Evolutionary conservation across 2,329 filamentous ascomycete species (phyloP).

Genomic region (Penicillium janthinellum): DNA sequence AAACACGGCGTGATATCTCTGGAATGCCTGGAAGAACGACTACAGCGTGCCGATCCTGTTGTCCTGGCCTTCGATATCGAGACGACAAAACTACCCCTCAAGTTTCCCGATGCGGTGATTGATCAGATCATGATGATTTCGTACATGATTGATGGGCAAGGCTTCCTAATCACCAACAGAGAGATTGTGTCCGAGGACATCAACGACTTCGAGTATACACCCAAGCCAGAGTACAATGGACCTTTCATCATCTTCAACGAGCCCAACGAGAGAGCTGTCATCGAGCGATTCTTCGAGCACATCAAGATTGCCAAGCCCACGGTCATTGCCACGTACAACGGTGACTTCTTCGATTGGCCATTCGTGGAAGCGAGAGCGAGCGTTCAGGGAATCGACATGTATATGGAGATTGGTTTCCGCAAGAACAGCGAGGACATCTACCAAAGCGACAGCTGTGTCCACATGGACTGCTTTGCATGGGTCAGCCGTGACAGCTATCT

Average conservation of each 20-base stretch:
- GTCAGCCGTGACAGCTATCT: constrained; percentile 98
- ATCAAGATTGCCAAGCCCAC: constrained; percentile 93
- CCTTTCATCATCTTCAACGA: constrained; percentile 99
- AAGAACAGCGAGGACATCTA: constrained; percentile 96
- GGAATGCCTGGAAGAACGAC: constrained; percentile 79
- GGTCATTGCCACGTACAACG: constrained; percentile 99
- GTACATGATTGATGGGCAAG: constrained; percentile 99
- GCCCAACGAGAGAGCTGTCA: constrained; percentile 80
- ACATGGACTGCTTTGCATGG: constrained; percentile 99
- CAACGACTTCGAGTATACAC: constrained; percentile 96
- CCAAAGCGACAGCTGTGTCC: constrained; percentile 91
- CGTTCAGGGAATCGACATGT: constrained; percentile 97
- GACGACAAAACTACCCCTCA: constrained; percentile 90
- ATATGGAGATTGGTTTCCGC: constrained; percentile 94
- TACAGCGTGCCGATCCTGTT: constrained; percentile 92
- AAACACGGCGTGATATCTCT: constrained; percentile 89
- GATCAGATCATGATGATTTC: constrained; percentile 99
- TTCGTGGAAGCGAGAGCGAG: constrained; percentile 94
- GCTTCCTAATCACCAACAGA: constrained; percentile 95
- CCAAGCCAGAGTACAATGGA: constrained; percentile 91
- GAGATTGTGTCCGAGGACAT: constrained; percentile 98
- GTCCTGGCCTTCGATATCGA: constrained; percentile 99
- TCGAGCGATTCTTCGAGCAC: constrained; percentile 93
- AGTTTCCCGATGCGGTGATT: constrained; percentile 91
- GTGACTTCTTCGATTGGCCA: constrained; percentile 99